These are phyloP conservation scores for Dactylellina cionopaga DNA, from an alignment of 2,329 filamentous ascomycete species.

Conservation along the genomic window DNA sequence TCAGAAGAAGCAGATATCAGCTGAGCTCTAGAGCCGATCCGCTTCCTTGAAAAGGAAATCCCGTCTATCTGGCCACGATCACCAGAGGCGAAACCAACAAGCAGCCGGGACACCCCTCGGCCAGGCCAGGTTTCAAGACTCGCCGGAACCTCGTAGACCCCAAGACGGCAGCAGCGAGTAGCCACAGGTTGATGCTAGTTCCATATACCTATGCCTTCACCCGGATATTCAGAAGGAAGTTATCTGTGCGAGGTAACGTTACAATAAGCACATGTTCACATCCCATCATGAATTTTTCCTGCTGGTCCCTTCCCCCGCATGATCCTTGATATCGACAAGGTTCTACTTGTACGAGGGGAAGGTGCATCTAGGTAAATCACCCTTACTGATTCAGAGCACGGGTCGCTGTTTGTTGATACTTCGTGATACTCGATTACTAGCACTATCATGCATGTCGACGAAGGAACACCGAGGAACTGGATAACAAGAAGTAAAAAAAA, in stretches of 20 bases:
- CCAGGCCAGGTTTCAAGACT: slow-evolving; percentile 40
- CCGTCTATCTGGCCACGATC: slow-evolving; percentile 50
- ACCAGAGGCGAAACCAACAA: slow-evolving; percentile 46
- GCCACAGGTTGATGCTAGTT: slow-evolving; percentile 37
- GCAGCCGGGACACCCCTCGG: slow-evolving; percentile 10
- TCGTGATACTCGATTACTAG: slow-evolving; percentile 25
- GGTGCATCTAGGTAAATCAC: slow-evolving; percentile 39
- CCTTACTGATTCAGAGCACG: slow-evolving; percentile 22
- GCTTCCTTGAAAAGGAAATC: slow-evolving; percentile 29
- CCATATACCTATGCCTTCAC: slow-evolving; percentile 48
- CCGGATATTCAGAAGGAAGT: slow-evolving; percentile 53
- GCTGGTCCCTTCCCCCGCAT: slow-evolving; percentile 39
- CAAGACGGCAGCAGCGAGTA: slow-evolving; percentile 27
- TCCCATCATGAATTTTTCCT: slow-evolving; percentile 12
- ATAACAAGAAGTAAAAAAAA: slow-evolving; percentile 34
- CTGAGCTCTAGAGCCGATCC: slow-evolving; percentile 34
- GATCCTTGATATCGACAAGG: slow-evolving; percentile 52
- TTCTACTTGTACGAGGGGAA: slow-evolving; percentile 51
- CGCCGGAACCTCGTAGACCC: slow-evolving; percentile 35
- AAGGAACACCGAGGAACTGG: slow-evolving; percentile 37
- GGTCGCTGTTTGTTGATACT: slow-evolving; percentile 37
- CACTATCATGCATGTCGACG: slow-evolving; percentile 27
- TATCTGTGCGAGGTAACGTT: slow-evolving; percentile 51
- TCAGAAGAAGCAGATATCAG: slow-evolving; percentile 28
- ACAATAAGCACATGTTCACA: slow-evolving; percentile 51